Conservation (phyloP, 805 yeast species). For the Metschnikowia orientalis region DNA sequence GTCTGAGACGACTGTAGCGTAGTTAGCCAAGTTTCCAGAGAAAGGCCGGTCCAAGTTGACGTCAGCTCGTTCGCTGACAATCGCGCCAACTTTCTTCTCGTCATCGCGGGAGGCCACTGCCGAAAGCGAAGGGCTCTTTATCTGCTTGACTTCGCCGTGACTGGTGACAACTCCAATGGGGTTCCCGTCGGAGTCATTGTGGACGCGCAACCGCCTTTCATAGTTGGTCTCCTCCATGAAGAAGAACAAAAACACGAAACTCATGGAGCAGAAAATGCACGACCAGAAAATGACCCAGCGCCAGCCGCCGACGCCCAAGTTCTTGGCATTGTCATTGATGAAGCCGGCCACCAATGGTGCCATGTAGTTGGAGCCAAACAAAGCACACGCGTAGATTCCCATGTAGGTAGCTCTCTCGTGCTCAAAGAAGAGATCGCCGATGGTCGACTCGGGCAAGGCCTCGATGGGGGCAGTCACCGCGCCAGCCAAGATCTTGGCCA, state of each 20-base stretch:
- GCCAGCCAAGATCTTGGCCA: slow-evolving; percentile 17
- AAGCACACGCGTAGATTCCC: slow-evolving; percentile 15
- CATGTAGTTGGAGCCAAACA: slow-evolving; percentile 24
- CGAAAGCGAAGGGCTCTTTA: too few species aligned
- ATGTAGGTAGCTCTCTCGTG: slow-evolving; percentile 34
- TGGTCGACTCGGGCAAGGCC: slow-evolving; percentile 46
- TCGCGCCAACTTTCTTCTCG: slow-evolving; percentile 1
- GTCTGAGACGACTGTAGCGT: slow-evolving; percentile 9
- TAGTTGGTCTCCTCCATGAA: slow-evolving; percentile 18
- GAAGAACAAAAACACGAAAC: slow-evolving; percentile 14
- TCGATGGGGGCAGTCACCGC: slow-evolving; percentile 40
- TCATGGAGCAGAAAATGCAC: slow-evolving; percentile 7
- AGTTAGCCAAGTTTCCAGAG: slow-evolving; percentile 7
- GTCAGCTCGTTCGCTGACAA: slow-evolving; percentile 3
- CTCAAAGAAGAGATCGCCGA: slow-evolving; percentile 48
- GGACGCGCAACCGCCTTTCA: slow-evolving; percentile 12
- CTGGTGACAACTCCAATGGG: slow-evolving; percentile 13
- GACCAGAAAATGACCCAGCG: slow-evolving; percentile 17
- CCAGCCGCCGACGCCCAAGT: slow-evolving; percentile 13
- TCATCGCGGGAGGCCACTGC: background rate
- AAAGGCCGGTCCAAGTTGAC: slow-evolving; percentile 4
- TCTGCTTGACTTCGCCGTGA: slow-evolving; percentile 2
- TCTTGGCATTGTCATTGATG: slow-evolving; percentile 13
- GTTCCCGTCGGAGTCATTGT: slow-evolving; percentile 6
- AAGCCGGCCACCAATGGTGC: slow-evolving; percentile 20